phyloP scores from a whole-genome alignment of 208 protist species.

The Acanthamoeba triangularis region DNA sequence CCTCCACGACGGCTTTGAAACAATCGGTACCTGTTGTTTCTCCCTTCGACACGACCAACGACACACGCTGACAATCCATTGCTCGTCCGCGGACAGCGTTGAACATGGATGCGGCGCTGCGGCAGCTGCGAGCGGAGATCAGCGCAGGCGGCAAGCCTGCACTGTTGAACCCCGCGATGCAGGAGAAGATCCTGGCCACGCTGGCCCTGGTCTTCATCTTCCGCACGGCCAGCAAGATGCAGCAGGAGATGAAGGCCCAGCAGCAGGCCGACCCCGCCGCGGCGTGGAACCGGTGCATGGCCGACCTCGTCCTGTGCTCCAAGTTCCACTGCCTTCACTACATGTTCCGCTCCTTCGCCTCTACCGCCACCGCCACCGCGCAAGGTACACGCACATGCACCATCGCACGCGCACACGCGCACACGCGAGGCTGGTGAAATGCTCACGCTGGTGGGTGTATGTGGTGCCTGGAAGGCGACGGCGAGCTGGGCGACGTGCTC shows the following conservation, averaged over 20 bases:
- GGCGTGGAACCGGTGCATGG: slow-evolving; percentile 48
- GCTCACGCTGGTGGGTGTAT: not conserved
- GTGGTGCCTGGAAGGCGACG: not conserved
- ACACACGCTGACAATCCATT: not conserved
- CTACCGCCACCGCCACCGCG: not conserved
- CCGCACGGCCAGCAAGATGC: slow-evolving; percentile 24
- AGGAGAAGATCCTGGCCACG: slow-evolving; percentile 19
- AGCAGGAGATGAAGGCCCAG: not conserved
- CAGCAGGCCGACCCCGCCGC: not conserved
- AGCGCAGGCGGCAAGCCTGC: not conserved
- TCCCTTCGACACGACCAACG: too few relatives aligned
- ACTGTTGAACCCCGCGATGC: not conserved
- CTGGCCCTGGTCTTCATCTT: not conserved
- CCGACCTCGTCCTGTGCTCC: slow-evolving; percentile 51
- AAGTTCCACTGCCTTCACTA: slow-evolving; percentile 67
- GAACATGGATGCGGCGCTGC: not conserved
- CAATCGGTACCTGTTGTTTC: not conserved
- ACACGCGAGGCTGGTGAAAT: too few relatives aligned
- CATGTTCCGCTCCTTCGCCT: slow-evolving; percentile 22
- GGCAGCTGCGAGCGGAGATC: not conserved
- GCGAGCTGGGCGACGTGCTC: not conserved
- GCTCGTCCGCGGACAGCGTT: not conserved
- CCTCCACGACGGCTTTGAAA: not conserved
- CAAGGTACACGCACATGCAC: not conserved
- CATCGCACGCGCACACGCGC: not conserved